Conservation (phyloP, 805 yeast genomes). For the Jamesozyma piceae region DNA sequence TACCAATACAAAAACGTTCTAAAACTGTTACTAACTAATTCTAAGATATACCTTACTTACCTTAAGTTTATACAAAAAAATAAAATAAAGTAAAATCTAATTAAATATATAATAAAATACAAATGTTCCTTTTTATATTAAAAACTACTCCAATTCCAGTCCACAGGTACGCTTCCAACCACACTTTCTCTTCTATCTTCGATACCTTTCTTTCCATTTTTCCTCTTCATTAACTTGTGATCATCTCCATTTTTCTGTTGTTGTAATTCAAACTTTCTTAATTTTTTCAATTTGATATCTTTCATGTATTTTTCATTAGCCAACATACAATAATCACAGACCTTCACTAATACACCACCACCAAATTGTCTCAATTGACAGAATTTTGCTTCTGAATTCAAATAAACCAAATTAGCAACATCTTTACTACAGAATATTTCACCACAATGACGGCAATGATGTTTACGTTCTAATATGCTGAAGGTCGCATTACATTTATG, state of each 20-base stretch:
- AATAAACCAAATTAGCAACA: constrained; percentile 45
- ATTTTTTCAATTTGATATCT: constrained; percentile 18
- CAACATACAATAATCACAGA: constrained; percentile 57
- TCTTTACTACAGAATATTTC: constrained; percentile 69
- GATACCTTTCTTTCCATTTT: background rate
- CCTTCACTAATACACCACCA: constrained; percentile 54
- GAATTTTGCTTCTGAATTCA: constrained; percentile 51
- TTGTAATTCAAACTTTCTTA: constrained; percentile 4
- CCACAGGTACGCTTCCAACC: constrained; percentile 55
- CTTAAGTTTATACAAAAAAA: no score
- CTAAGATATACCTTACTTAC: no score
- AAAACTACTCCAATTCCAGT: constrained; percentile 75
- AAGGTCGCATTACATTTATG: constrained; percentile 58
- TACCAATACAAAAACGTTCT: no score
- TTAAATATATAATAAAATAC: background rate
- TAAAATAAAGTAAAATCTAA: no score
- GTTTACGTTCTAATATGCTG: constrained; percentile 69
- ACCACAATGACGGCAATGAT: constrained; percentile 82
- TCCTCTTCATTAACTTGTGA: constrained; percentile 1
- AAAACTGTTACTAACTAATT: no score
- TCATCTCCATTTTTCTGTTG: constrained; percentile 3
- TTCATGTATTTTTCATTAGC: constrained; percentile 45
- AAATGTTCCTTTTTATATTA: constrained; percentile 17
- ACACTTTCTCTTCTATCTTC: constrained; percentile 20
- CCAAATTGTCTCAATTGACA: constrained; percentile 8